These are phyloP conservation scores for Aureobasidium leucospermi DNA, from an alignment of 2,329 filamentous ascomycete species.

Conservation along the genomic window DNA sequence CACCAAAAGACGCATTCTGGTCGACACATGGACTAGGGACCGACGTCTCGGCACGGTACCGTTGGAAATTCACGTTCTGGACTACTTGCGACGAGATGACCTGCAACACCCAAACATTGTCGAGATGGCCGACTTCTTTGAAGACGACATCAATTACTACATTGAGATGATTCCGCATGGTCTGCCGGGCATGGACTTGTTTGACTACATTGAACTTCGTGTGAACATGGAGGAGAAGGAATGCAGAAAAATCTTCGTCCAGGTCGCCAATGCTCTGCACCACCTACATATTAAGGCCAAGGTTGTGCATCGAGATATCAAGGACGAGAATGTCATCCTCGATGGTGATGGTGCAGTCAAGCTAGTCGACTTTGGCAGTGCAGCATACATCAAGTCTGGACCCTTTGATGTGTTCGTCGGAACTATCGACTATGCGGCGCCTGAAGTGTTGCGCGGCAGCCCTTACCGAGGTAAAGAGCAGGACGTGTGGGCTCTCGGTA, in stretches of 20 bases:
- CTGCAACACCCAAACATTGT: constrained; percentile 59
- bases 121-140: constrained; percentile 63
- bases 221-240: constrained; percentile 95
- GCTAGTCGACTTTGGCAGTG: constrained; percentile 95
- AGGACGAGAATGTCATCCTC: constrained; percentile 95
- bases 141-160: constrained; percentile 88
- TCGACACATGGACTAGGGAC: constrained; percentile 97
- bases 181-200: constrained; percentile 93
- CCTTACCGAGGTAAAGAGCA: constrained; percentile 94
- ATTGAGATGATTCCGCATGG: constrained; percentile 98
- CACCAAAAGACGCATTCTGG: constrained; percentile 89
- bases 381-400: constrained; percentile 95
- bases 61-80: constrained; percentile 91
- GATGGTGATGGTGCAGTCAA: constrained; percentile 95
- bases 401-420: constrained; percentile 99
- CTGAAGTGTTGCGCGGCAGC: constrained; percentile 89
- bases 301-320: constrained; percentile 96
- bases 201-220: constrained; percentile 95
- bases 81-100: constrained; percentile 74
- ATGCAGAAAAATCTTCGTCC: constrained; percentile 88
- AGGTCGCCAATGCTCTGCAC: constrained; percentile 82
- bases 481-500: constrained; percentile 96
- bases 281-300: constrained; percentile 85
- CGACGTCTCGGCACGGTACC: constrained; percentile 88
- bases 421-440: constrained; percentile 96